A percentile compares a stretch with the other conserved stretches of the same genome.
Conservation (phyloP, 345 rosid species). For the Salix suchowensis region DNA sequence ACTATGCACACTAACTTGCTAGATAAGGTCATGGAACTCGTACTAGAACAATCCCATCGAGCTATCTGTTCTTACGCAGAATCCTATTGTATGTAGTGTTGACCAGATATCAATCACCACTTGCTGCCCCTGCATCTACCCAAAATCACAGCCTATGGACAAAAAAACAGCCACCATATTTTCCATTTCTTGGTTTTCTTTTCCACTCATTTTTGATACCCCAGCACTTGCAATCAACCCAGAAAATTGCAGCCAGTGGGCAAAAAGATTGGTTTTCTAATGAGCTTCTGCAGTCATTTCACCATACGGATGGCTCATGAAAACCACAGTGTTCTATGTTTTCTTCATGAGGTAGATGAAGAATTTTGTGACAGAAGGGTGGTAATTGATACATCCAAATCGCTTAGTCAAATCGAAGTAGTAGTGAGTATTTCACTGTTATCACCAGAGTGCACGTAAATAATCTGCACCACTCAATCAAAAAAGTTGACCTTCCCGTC, state of each 20-base stretch:
- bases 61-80: neutral
- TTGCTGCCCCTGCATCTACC: neutral
- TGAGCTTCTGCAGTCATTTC: conserved; percentile 1
- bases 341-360: neutral
- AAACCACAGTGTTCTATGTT: neutral
- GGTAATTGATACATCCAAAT: conserved; percentile 11
- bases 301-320: conserved; percentile 15
- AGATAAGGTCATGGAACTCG: neutral
- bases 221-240: neutral
- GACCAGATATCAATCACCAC: neutral
- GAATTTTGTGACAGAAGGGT: neutral
- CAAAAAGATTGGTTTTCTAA: neutral
- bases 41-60: neutral
- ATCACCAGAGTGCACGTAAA: conserved; percentile 22
- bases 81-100: neutral
- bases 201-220: conserved; percentile 9
- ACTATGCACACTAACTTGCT: neutral
- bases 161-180: neutral
- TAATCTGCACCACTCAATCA: conserved; percentile 14
- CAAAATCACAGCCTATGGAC: neutral
- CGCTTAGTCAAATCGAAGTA: conserved; percentile 27
- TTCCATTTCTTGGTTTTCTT: neutral
- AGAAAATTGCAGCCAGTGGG: neutral
- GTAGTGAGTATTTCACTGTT: conserved; percentile 20
- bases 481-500: conserved; percentile 1